phyloP scores from a whole-genome alignment of 73 alveolate genomes.

The Stentor coeruleus region DNA sequence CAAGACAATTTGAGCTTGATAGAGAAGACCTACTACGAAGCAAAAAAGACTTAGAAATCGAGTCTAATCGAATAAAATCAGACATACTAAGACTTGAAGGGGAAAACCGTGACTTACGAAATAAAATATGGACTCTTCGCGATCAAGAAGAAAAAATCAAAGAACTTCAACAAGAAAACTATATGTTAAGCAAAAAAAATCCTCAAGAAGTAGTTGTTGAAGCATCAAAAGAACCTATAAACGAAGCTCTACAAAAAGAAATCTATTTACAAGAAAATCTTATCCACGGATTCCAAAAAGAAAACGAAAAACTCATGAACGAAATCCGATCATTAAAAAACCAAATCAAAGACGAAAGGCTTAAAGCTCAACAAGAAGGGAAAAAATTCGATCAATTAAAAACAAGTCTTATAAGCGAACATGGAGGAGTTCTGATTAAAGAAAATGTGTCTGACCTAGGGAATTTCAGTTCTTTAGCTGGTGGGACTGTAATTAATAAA shows the following conservation, averaged over 20 bases:
- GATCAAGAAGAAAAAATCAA: constrained; percentile 45
- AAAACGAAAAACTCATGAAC: constrained; percentile 23
- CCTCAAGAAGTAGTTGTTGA: constrained; percentile 26
- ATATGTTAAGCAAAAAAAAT: constrained; percentile 6
- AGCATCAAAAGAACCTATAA: constrained; percentile 22
- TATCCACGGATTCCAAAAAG: constrained; percentile 26
- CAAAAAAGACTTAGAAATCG: constrained; percentile 34
- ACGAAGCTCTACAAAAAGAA: constrained; percentile 20
- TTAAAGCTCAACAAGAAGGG: background rate
- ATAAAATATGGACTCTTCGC: constrained; percentile 26
- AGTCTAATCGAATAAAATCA: constrained; percentile 32
- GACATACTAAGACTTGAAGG: constrained; percentile 40
- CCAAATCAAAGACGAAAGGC: constrained; percentile 21
- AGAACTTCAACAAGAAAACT: constrained; percentile 26
- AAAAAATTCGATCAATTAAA: constrained; percentile 2
- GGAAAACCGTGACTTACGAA: constrained; percentile 41
- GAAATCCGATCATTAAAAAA: background rate
- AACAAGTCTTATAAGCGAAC: constrained; percentile 5
- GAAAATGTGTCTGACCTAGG: constrained; percentile 19
- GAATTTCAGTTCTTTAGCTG: constrained; percentile 12
- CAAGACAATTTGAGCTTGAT: constrained; percentile 34
- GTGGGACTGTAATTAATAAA: constrained; percentile 15
- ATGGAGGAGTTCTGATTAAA: constrained; percentile 7
- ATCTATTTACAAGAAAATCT: constrained; percentile 22
- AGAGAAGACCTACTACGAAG: constrained; percentile 42